These are phyloP conservation scores for Trypanosoma vivax DNA, from an alignment of 208 protist genomes.

Conservation along the genomic window DNA sequence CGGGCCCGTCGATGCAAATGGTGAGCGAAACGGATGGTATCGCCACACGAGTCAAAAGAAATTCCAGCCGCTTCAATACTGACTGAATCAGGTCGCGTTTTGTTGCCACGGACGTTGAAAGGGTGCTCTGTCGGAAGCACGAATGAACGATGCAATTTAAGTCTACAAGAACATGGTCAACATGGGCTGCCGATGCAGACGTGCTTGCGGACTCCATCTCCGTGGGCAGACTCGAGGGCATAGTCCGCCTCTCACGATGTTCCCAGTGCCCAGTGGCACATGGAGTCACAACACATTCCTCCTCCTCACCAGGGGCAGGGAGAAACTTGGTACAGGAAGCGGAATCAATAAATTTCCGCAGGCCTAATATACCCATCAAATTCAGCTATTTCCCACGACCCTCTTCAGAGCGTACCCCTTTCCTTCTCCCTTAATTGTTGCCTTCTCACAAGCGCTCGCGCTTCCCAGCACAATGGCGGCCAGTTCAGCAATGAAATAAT, in stretches of 20 bases:
- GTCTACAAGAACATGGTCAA: conserved; percentile 77
- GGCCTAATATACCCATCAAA: conserved; percentile 69
- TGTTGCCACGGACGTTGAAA: conserved; percentile 18
- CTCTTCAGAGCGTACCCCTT: not conserved
- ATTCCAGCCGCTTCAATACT: conserved; percentile 59
- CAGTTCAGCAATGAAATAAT: no score
- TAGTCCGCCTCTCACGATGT: no score
- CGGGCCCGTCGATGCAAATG: conserved; percentile 77
- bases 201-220: no score
- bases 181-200: conserved; percentile 12
- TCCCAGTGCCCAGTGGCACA: no score
- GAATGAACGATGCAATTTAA: conserved; percentile 85
- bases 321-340: conserved; percentile 64
- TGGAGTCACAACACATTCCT: no score
- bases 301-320: conserved; percentile 37
- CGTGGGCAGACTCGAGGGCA: no score
- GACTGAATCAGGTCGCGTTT: conserved; percentile 66
- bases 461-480: no score
- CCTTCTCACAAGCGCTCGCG: not conserved
- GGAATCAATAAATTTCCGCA: conserved; percentile 79
- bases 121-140: conserved; percentile 31
- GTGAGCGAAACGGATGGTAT: conserved; percentile 54
- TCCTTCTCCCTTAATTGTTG: not conserved
- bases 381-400: not conserved
- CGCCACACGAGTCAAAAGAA: conserved; percentile 62